phyloP scores from a whole-genome alignment of 1,284 basidiomycete species.

The Ceratobasidium sp. region DNA sequence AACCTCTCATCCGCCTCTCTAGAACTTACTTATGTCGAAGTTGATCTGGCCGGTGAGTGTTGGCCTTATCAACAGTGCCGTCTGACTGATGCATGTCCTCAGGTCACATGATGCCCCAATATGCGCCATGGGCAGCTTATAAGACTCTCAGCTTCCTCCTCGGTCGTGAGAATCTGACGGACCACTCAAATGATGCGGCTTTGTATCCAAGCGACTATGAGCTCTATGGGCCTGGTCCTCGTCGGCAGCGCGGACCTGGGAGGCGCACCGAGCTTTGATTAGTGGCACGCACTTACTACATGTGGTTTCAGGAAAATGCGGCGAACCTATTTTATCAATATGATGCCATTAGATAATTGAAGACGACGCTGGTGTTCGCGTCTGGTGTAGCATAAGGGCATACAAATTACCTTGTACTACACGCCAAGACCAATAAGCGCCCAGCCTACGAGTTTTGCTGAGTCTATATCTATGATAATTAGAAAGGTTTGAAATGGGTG shows the following conservation, averaged over 20 bases:
- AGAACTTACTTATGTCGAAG: constrained; percentile 44
- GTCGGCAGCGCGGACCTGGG: neutral
- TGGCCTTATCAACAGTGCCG: neutral
- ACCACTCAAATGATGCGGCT: constrained; percentile 24
- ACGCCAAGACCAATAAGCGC: too few species aligned
- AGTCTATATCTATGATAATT: too few species aligned
- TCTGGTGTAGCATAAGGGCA: too few species aligned
- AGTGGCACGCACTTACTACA: too few species aligned
- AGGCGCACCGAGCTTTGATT: constrained; percentile 7
- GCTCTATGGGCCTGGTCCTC: constrained; percentile 26
- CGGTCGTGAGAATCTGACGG: constrained; percentile 36
- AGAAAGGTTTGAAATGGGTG: too few species aligned
- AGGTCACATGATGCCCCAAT: constrained; percentile 47
- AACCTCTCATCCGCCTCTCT: neutral
- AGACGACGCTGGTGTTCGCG: too few species aligned
- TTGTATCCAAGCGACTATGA: constrained; percentile 45
- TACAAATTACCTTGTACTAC: too few species aligned
- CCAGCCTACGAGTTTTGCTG: too few species aligned
- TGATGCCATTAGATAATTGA: too few species aligned
- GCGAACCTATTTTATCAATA: too few species aligned
- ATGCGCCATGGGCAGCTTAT: constrained; percentile 44
- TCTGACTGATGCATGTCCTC: neutral
- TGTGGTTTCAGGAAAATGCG: too few species aligned
- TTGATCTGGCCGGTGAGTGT: constrained; percentile 32
- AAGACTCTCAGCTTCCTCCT: constrained; percentile 46